phyloP scores from a whole-genome alignment of 495 filamentous ascomycete genomes.

The Podospora didyma region DNA sequence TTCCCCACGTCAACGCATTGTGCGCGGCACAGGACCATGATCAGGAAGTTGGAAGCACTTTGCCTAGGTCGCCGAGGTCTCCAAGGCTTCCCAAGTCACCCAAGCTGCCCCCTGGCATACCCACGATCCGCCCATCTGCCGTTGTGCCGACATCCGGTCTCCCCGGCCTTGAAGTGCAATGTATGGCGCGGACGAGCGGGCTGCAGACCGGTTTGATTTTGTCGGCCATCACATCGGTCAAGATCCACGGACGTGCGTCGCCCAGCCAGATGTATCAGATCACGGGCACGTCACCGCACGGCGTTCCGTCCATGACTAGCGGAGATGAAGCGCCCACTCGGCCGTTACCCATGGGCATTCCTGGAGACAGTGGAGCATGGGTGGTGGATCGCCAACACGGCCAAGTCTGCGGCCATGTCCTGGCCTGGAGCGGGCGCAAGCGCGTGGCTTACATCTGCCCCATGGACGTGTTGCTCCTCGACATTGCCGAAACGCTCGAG shows the following conservation, averaged over 20 bases:
- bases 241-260: conserved; percentile 74
- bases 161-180: conserved; percentile 73
- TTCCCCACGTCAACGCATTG: conserved; percentile 35
- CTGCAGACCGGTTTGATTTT: conserved; percentile 73
- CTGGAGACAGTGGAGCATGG: conserved; percentile 92
- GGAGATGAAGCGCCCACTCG: conserved; percentile 11
- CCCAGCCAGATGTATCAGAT: conserved; percentile 81
- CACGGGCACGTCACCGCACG: conserved; percentile 20
- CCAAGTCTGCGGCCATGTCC: conserved; percentile 82
- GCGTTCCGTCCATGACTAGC: conserved; percentile 36
- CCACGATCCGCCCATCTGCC: conserved; percentile 34
- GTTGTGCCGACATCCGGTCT: conserved; percentile 47
- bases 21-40: conserved; percentile 35
- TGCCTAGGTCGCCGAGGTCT: background rate
- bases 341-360: conserved; percentile 52
- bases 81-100: background rate
- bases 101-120: background rate
- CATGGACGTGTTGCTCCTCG: conserved; percentile 84
- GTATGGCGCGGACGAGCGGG: conserved; percentile 86
- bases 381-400: conserved; percentile 77
- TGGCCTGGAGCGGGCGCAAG: conserved; percentile 76
- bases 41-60: conserved; percentile 16
- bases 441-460: conserved; percentile 84
- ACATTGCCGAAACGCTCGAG: conserved; percentile 73
- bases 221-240: conserved; percentile 71